Evolutionary conservation across 1,139 yeast genomes (phyloP).

Genomic region (Kurtzmaniella natalensis): DNA sequence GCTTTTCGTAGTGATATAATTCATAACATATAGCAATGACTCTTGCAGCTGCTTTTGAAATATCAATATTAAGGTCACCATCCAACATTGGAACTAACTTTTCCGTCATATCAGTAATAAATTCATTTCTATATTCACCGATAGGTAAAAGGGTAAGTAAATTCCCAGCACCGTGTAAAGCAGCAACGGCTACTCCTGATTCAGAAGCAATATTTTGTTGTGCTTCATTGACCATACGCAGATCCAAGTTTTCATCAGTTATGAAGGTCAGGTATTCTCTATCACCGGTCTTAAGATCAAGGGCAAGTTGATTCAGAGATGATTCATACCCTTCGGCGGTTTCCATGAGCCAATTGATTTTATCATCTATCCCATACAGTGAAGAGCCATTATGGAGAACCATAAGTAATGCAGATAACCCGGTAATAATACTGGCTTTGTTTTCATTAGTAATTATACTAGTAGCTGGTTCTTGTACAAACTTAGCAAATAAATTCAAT

Average conservation of each 20-base stretch:
- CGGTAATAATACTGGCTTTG: conserved; percentile 39
- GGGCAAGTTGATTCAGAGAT: conserved; percentile 31
- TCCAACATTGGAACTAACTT: conserved; percentile 40
- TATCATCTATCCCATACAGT: conserved; percentile 47
- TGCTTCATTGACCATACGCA: conserved; percentile 34
- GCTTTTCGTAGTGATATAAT: conserved; percentile 43
- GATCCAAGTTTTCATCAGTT: conserved; percentile 34
- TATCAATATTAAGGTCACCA: conserved; percentile 37
- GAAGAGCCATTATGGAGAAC: conserved; percentile 47
- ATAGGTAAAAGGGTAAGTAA: conserved; percentile 39
- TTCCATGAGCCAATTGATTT: conserved; percentile 39
- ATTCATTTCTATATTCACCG: conserved; percentile 40
- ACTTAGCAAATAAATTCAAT: conserved; percentile 26
- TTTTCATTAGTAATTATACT: conserved; percentile 32
- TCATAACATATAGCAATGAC: conserved; percentile 63
- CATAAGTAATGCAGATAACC: conserved; percentile 41
- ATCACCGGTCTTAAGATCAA: conserved; percentile 36
- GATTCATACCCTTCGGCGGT: conserved; percentile 41
- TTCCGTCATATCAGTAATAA: conserved; percentile 31
- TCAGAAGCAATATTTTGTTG: conserved; percentile 29
- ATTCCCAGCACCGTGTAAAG: conserved; percentile 46
- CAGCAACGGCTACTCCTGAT: conserved; percentile 37
- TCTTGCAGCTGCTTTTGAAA: conserved; percentile 53
- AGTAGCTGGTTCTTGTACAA: conserved; percentile 31
- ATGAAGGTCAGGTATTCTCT: conserved; percentile 42